Percentiles rank a stretch among this genome's conserved stretches.
phyloP scores from a whole-genome alignment of 768 basidiomycete genomes.

The Dentipellis sp. region DNA sequence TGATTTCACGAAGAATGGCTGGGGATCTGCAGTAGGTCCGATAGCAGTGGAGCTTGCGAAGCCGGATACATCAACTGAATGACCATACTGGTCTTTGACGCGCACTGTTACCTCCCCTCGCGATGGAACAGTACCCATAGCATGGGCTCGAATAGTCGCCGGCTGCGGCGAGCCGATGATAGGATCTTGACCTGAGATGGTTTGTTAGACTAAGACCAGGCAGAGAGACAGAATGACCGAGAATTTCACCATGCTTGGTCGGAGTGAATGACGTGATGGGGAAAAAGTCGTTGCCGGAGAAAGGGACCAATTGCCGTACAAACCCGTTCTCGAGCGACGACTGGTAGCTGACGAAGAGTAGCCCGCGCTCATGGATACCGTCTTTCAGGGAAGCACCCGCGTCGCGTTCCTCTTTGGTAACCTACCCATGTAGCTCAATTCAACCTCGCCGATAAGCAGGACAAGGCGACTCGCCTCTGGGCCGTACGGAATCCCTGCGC shows the following conservation, averaged over 20 bases:
- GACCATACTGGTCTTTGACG: neutral
- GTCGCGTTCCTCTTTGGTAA: neutral
- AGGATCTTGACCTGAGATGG: neutral
- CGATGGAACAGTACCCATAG: too few relatives aligned
- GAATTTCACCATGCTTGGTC: too few relatives aligned
- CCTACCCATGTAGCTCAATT: neutral
- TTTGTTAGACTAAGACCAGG: neutral
- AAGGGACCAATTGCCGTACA: constrained; percentile 17
- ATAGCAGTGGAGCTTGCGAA: too few relatives aligned
- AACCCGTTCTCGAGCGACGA: constrained; percentile 29
- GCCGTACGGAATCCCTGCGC: constrained; percentile 28
- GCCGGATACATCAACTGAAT: too few relatives aligned
- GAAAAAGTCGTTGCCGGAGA: neutral
- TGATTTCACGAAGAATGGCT: neutral
- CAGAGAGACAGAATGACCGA: too few relatives aligned
- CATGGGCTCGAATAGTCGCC: neutral
- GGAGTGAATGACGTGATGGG: neutral
- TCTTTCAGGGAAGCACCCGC: neutral
- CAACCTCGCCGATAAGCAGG: neutral
- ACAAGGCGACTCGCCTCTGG: constrained; percentile 18
- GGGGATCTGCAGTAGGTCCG: too few relatives aligned
- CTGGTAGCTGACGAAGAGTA: constrained; percentile 29
- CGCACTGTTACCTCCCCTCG: neutral
- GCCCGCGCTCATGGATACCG: constrained; percentile 2
- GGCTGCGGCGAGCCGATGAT: neutral